phyloP scores from a whole-genome alignment of 805 yeast species.

The Saturnispora saitoi region DNA sequence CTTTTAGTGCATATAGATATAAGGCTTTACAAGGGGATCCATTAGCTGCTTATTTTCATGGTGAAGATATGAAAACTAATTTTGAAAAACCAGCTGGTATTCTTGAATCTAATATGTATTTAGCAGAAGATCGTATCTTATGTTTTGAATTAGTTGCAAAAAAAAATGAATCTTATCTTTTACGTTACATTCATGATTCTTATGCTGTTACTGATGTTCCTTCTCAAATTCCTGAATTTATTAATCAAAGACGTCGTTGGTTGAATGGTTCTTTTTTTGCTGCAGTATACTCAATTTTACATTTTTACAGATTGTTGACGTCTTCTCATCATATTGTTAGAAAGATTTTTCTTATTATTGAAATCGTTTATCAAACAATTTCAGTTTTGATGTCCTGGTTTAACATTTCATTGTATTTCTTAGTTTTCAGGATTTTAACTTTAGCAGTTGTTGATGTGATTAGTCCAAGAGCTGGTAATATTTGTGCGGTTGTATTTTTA shows the following conservation, averaged over 20 bases:
- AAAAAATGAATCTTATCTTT: slow-evolving; percentile 55
- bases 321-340: slow-evolving; percentile 66
- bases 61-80: slow-evolving; percentile 63
- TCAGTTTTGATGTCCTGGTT: slow-evolving; percentile 82
- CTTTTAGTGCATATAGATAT: slow-evolving; percentile 87
- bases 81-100: slow-evolving; percentile 66
- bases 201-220: slow-evolving; percentile 96
- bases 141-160: slow-evolving; percentile 94
- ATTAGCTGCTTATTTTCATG: slow-evolving; percentile 82
- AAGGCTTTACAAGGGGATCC: slow-evolving; percentile 76
- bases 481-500: slow-evolving; percentile 68
- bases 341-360: slow-evolving; percentile 62
- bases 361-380: slow-evolving; percentile 68
- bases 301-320: slow-evolving; percentile 62
- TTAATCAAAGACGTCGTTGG: slow-evolving; percentile 93
- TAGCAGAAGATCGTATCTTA: slow-evolving; percentile 91
- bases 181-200: slow-evolving; percentile 79
- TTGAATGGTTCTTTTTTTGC: slow-evolving; percentile 95
- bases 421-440: slow-evolving; percentile 82
- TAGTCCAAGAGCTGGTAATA: slow-evolving; percentile 55
- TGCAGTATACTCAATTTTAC: slow-evolving; percentile 74
- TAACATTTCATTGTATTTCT: slow-evolving; percentile 76
- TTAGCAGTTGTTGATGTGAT: slow-evolving; percentile 50
- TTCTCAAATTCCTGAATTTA: slow-evolving; percentile 74
- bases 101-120: slow-evolving; percentile 89